Evolutionary conservation across 495 filamentous ascomycete genomes (phyloP), one percentile per base, ranked within the genome.

Genomic region (Chaetomium cochliodes): DNA sequence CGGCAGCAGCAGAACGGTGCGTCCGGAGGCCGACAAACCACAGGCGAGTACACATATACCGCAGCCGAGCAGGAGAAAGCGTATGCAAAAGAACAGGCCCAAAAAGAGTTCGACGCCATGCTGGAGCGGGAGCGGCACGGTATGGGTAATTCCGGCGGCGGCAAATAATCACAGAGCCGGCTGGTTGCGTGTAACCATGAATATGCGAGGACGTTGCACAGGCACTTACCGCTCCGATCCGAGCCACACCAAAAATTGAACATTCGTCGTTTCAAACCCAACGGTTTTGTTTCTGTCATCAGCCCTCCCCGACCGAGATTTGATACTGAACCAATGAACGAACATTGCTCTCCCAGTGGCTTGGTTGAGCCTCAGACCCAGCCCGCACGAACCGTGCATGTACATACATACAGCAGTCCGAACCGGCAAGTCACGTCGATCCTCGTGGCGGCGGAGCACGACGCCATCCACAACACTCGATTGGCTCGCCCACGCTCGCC

Each of bases 81-180:
- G 12, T 70, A 71, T 44, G 78, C 75, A 49, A 79, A 71, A 65
- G 73, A 76, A 26, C 73, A 79, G 54, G 79, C 78, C 15, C 79
- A 82, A 60, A 77, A 70, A 59, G 77, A 82, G 50, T 82, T 82
- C 62, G 79, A 82, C 49, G 78, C 74, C 26, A 72, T 82, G 70
- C 60, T 79, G 62, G 58, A 76, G 66, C 49, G 75, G 54, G 69
- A 84, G 67, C 64, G 77, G 66, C 50, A 73, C 62, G 53, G 80
- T 26, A 16, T 72, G 62, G 41, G 67, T 65, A 23, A 74, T 55
- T 59, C 55, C 11, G 63, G 63, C 1, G 46, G 50, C 6, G 42
- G 59, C 33, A 61, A 25, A 7, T 61, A 30, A 52, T 51, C 0
- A 12, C 33, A 37, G 11, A 37, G 33, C 5, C 33, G 33, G 9